Base-by-base conservation (phyloP, 306 rosid genomes). In the Citrullus colocynthis region DNA sequence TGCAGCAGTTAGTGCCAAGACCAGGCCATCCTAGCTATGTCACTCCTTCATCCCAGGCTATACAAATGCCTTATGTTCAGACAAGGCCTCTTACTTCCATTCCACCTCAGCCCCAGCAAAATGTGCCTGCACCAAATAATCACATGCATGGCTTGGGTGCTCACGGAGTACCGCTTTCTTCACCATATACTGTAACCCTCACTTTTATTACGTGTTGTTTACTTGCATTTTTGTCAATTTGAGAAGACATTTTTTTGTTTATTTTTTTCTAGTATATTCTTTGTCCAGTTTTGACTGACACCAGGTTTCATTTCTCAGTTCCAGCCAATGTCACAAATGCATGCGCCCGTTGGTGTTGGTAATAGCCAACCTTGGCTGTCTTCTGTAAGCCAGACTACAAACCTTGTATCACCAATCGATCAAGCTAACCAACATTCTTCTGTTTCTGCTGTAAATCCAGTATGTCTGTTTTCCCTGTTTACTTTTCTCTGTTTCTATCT, bases 331-430 rank as follows among this genome's bases (percentile, higher is more conserved):
- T 86, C 96, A 64, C 99, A 92, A 80, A 84, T 89, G 88, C 90
- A 67, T 80, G 93, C 92, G 67, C 91, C 83, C 15, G 20, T 70
- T 67, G 84, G 79, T 41, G 66, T 94, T 80, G 79, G 83, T 77
- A 79, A 85, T 7, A 94, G 90, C 59, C 97, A 91, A 80, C 87
- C 90, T 70, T 95, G 97, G 98, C n/a, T 80, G 77, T 78, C 96
- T 76, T 85, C 98, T 82, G 89, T 76, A 70, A 75, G 86, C 83
- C 96, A 94, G 81, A 81, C 82, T 87, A 84, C 84, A 64, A 80
- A 87, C 52, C 78, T 79, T 51, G 85, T 75, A 73, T 66, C 90
- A 45, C 82, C 88, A 45, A 79, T 80, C n/a, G 97, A 83, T 82
- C 97, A 87, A 54, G 80, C 86, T 77, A 89, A 87, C 59, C 88